Base-by-base conservation (phyloP, 768 basidiomycete genomes). In the Vishniacozyma victoriae region DNA sequence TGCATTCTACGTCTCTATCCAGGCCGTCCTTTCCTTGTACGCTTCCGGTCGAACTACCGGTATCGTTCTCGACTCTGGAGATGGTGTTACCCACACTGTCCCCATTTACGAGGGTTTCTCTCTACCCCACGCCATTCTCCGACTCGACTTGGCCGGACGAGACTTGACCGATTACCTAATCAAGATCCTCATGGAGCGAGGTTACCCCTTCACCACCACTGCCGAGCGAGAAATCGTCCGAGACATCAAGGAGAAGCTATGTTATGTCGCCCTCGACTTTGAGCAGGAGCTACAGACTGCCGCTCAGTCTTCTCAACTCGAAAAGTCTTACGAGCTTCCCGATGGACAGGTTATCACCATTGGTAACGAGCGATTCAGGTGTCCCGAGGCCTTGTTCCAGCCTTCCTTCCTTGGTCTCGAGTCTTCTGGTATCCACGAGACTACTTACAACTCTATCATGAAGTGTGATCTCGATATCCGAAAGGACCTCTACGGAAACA, bases 221-320 rank as follows among this genome's bases (percentile, higher is more conserved):
- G 89, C 87, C 29, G 89, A 90, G 76, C 80, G 83, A 66, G 89
- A 91, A 82, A 89, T 95, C 50, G 91, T 93, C 61, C 80, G 91
- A 51, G 91, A 93, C 73, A 92, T 95, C 79, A 95, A 95, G 79
- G 88, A 90, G 80, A 90, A 89, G 79, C 82, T 92, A 23, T 91
- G 89, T 74, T 92, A 92, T 71, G 90, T 93, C 57, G 89, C 89
- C 31, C 80, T 91, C 53, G 89, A 92, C 74, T 92, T 91, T 59
- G 88, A 92, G 69, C 86, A 91, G 74, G 90, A 93, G 75, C 77
- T 92, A 59, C 84, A 87, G 75, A 87, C 86, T 18, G 88, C 89
- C 33, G 86, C 87, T 50, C 85, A 87, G 68, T 86, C 85, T 19
- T 89, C 87, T 39, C 81, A 86, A 35, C 78, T 91, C 41, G 90